Conservation (phyloP, 2,329 filamentous ascomycete species). For the Hymenoscyphus fructigenus region DNA sequence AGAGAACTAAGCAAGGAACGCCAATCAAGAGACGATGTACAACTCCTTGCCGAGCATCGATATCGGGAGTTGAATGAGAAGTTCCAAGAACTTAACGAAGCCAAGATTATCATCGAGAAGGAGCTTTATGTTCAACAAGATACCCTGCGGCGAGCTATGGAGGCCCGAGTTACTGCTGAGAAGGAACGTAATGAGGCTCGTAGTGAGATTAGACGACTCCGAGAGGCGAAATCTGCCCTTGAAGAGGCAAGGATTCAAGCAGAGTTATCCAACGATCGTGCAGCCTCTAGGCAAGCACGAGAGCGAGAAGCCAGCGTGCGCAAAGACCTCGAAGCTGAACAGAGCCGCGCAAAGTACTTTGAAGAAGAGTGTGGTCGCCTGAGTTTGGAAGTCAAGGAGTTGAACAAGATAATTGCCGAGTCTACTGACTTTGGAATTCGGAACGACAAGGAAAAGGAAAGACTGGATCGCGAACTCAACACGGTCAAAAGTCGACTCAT, state of each 20-base stretch:
- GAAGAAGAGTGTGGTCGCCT: conserved; percentile 77
- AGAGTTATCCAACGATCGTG: conserved; percentile 77
- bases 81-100: conserved; percentile 82
- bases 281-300: conserved; percentile 72
- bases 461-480: conserved; percentile 84
- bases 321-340: conserved; percentile 77
- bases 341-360: conserved; percentile 73
- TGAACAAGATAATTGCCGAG: conserved; percentile 84
- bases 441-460: conserved; percentile 91
- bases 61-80: conserved; percentile 79
- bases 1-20: conserved; percentile 87
- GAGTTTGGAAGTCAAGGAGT: conserved; percentile 75
- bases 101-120: conserved; percentile 97
- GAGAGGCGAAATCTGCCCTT: conserved; percentile 78
- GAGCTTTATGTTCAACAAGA: conserved; percentile 97
- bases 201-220: conserved; percentile 76
- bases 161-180: conserved; percentile 77
- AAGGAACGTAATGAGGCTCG: conserved; percentile 88
- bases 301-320: conserved; percentile 77
- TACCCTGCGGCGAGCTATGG: conserved; percentile 79
- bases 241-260: conserved; percentile 84
- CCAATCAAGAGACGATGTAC: conserved; percentile 91
- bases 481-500: conserved; percentile 86
- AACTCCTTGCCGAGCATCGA: conserved; percentile 87
- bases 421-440: conserved; percentile 87